Conservation (phyloP, 495 filamentous ascomycete species). For the Penicillium ucsense region DNA sequence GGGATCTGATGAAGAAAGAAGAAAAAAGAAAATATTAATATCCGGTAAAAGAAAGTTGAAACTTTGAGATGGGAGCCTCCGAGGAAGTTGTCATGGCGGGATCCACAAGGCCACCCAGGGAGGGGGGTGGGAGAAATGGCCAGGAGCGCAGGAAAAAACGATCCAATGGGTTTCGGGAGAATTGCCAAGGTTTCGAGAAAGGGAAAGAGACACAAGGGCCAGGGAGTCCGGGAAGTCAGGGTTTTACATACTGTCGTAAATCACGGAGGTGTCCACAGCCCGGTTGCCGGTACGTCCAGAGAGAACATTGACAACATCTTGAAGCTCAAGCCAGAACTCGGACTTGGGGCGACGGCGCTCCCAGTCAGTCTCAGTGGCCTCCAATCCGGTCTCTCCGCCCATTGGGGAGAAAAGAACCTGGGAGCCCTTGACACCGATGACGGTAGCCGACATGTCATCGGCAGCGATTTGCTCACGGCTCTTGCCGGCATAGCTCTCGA, state of each 20-base stretch:
- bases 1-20: conserved; percentile 10
- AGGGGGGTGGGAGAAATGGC: too few relatives aligned
- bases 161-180: too few relatives aligned
- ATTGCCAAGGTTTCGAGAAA: too few relatives aligned
- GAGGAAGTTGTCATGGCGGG: too few relatives aligned
- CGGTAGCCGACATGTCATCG: conserved; percentile 59
- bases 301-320: conserved; percentile 73
- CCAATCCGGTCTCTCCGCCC: conserved; percentile 50
- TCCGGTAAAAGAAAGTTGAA: not conserved
- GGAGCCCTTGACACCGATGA: conserved; percentile 90
- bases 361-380: conserved; percentile 90
- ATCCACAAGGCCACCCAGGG: too few relatives aligned
- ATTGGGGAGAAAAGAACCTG: conserved; percentile 79
- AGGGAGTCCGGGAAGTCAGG: conserved; percentile 1
- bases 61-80: too few relatives aligned
- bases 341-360: conserved; percentile 70
- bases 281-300: conserved; percentile 52
- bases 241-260: conserved; percentile 27
- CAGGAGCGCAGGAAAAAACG: too few relatives aligned
- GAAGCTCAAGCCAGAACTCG: conserved; percentile 78
- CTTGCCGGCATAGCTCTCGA: conserved; percentile 66
- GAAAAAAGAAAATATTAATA: conserved; percentile 9
- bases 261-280: conserved; percentile 15
- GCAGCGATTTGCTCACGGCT: conserved; percentile 56
- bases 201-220: conserved; percentile 4